Base-by-base conservation (phyloP, 73 alveolate genomes). In the Paramecium sonneborni region DNA sequence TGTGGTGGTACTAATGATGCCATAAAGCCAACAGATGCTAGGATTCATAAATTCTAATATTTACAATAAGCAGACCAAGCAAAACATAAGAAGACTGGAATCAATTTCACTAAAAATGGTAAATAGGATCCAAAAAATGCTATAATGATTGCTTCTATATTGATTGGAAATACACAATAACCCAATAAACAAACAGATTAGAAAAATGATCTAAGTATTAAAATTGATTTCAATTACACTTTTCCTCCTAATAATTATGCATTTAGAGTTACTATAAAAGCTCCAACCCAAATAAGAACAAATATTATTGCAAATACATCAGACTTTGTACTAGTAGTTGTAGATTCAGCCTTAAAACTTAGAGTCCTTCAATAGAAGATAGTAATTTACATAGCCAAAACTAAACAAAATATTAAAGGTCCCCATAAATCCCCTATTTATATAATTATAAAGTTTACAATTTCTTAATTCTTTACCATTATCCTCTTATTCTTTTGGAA, bases 361-460 rank as follows among this genome's bases (percentile, higher is more conserved):
- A 62, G 26, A 30, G 84, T 62, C 44, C 84, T 62, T 62, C 26
- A 62, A 62, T 62, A 12, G 6, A 30, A n/a, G 20, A 28, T 52
- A 14, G 26, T 6, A 43, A 21, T 70, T 1, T 38, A 43, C 90
- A 88, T 30, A 35, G 94, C 94, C 32, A 88, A 88, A n/a, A 57
- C 38, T 23, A 88, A 43, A 72, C 98, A 96, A 76, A 96, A 95
- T 1, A 96, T 69, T 92, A 97, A 95, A 8, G 99, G 99, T 43
- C 99, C 99, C 99, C 99, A 97, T 76, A 97, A 88, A 93, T 97
- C 99, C 99, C 99, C 97, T 94, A 76, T 18, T 11, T 11, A 97
- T 96, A 26, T 62, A 62, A 24, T 11, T 14, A 62, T 62, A 62
- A 43, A 56, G 23, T 62, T 39, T 94, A 94, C 97, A 97, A 82